A percentile compares a stretch with the other conserved stretches of the same genome.
Evolutionary conservation across 768 basidiomycete species (phyloP).

Genomic region (Lepiota venenata): DNA sequence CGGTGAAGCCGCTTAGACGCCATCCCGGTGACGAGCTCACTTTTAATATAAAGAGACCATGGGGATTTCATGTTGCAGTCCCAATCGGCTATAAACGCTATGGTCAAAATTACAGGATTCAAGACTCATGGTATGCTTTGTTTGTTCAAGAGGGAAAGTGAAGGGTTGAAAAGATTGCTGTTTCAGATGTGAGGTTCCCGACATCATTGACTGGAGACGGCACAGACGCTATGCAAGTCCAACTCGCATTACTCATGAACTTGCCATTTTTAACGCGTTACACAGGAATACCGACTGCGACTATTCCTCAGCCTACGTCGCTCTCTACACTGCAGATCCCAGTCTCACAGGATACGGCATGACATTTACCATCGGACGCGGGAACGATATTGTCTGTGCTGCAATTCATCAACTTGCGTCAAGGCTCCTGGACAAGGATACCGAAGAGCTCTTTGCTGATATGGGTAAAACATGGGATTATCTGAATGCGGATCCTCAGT

Average conservation of each 20-base stretch:
- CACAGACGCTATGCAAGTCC: conserved; percentile 84
- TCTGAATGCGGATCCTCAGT: conserved; percentile 83
- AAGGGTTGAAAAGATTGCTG: background rate
- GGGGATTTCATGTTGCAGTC: no score
- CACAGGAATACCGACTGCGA: conserved; percentile 94
- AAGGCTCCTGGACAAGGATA: conserved; percentile 79
- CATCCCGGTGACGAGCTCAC: no score
- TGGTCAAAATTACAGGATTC: conserved; percentile 33
- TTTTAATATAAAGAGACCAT: no score
- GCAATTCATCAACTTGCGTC: conserved; percentile 78
- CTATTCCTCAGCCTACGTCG: conserved; percentile 91
- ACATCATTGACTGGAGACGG: conserved; percentile 91
- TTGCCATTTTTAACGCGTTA: no score
- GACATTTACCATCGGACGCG: conserved; percentile 94
- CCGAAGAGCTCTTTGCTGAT: conserved; percentile 77
- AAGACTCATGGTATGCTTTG: conserved; percentile 31
- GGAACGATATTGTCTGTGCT: conserved; percentile 84
- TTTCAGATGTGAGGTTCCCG: conserved; percentile 88
- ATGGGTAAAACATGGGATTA: conserved; percentile 93
- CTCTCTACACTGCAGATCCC: conserved; percentile 63
- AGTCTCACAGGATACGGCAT: conserved; percentile 86
- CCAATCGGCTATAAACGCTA: no score
- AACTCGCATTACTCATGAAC: no score
- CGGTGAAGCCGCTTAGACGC: no score
- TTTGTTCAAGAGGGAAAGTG: background rate